Evolutionary conservation across 2,329 filamentous ascomycete genomes (phyloP).

Genomic region (Hypoxylon sp.): DNA sequence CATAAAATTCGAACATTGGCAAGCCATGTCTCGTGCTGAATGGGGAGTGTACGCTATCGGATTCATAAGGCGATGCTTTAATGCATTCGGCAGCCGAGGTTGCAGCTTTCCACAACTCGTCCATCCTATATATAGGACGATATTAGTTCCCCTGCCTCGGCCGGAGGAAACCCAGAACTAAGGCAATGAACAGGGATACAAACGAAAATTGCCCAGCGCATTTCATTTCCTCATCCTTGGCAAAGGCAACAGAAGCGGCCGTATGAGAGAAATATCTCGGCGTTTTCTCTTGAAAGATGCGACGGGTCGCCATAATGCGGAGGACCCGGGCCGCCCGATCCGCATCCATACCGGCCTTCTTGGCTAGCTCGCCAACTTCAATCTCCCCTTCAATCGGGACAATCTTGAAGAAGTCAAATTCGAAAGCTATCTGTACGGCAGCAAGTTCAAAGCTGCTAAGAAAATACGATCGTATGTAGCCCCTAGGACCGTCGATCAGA

Average conservation of each 20-base stretch:
- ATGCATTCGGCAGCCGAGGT: slow-evolving; percentile 32
- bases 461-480: slow-evolving; percentile 11
- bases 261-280: slow-evolving; percentile 45
- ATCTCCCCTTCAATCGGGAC: slow-evolving; percentile 44
- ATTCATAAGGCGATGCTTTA: slow-evolving; percentile 42
- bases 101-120: slow-evolving; percentile 52
- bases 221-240: slow-evolving; percentile 41
- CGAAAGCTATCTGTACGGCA: slow-evolving; percentile 47
- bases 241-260: slow-evolving; percentile 21
- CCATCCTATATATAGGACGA: slow-evolving; percentile 19
- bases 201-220: slow-evolving; percentile 40
- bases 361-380: slow-evolving; percentile 40
- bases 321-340: slow-evolving; percentile 47
- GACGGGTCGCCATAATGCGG: slow-evolving; percentile 45
- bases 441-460: slow-evolving; percentile 42
- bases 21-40: slow-evolving; percentile 42
- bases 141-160: neutral
- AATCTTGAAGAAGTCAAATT: slow-evolving; percentile 50
- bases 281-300: slow-evolving; percentile 46
- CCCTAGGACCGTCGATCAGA: slow-evolving; percentile 33
- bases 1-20: slow-evolving; percentile 38
- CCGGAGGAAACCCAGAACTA: neutral
- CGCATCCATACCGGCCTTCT: slow-evolving; percentile 42
- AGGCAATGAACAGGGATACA: neutral
- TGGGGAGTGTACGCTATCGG: slow-evolving; percentile 40